Base-by-base conservation (phyloP, 2,329 filamentous ascomycete species). In the Zalaria obscura region DNA sequence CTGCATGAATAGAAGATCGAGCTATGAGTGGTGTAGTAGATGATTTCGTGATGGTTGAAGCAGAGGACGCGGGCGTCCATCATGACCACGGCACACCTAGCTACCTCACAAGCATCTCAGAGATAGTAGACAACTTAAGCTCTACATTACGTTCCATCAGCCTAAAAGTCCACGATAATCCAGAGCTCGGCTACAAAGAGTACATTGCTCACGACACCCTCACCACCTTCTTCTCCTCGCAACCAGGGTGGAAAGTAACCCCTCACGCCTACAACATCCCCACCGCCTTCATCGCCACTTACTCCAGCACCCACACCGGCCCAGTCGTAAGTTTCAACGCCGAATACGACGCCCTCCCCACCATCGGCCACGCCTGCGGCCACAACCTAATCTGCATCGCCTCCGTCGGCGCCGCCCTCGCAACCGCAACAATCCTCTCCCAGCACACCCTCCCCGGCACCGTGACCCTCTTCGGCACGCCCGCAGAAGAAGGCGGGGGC, bases 271-370 rank as follows among this genome's bases (percentile, higher is more conserved):
- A 72, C 47, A 66, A 63, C 5, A 60, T 75, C 46, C 57, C 60
- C 29, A 75, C 71, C 2, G 71, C 71, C 8, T 75, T 72, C 61
- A 61, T 67, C 26, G 70, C 70, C 3, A 64, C 66, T 1, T 72
- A 60, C 43, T 7, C 7, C 29, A 68, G 58, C 40, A 63, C 65
- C 7, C 62, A 50, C 39, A 54, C 59, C n/a, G 69, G 69, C 0
- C 67, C 68, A 3, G 63, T 60, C 0, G 61, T 68, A 6, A 63
- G 60, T 9, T 68, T 68, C 43, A 65, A 67, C 42, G 61, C 58
- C 1, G 63, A 67, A 43, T 49, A 47, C 25, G 39, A 67, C 48
- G 62, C 63, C 4, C 49, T 66, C 26, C 55, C 54, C 3, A 55
- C 55, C 18, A 58, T 67, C 9, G 64, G 62, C 1, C 64, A 68